Evolutionary conservation across 2,329 filamentous ascomycete genomes (phyloP).

Genomic region (Cryphonectria naterciae): DNA sequence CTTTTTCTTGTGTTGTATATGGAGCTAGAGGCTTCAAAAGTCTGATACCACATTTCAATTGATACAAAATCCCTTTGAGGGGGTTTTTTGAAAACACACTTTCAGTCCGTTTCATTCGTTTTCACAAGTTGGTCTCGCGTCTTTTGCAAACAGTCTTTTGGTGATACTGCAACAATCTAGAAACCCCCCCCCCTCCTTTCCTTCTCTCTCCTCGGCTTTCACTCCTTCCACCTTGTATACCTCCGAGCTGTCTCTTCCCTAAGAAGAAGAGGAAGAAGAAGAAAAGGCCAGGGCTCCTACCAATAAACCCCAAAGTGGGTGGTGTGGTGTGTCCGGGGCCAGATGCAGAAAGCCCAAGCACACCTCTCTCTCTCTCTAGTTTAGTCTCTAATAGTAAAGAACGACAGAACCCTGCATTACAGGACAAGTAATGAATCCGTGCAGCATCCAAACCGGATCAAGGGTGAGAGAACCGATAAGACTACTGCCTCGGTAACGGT

Average conservation of each 20-base stretch:
- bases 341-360: too few relatives aligned
- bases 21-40: conserved; percentile 6
- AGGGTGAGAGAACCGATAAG: not conserved
- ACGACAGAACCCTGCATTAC: too few relatives aligned
- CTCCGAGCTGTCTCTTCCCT: too few relatives aligned
- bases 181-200: not conserved
- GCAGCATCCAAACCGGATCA: not conserved
- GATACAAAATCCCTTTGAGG: not conserved
- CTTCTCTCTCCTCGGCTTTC: too few relatives aligned
- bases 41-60: conserved; percentile 17
- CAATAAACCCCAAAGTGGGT: too few relatives aligned
- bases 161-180: not conserved
- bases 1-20: not conserved
- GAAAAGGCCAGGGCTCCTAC: too few relatives aligned
- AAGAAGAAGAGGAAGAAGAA: too few relatives aligned
- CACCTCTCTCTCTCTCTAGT: too few relatives aligned
- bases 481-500: not conserved
- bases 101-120: not conserved
- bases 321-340: too few relatives aligned
- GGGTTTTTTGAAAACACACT: not conserved
- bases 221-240: too few relatives aligned
- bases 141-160: not conserved
- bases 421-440: too few relatives aligned
- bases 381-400: too few relatives aligned
- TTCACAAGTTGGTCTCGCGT: not conserved